Conservation (phyloP, 129 eudicot genomes). For the Sambucus nigra region DNA sequence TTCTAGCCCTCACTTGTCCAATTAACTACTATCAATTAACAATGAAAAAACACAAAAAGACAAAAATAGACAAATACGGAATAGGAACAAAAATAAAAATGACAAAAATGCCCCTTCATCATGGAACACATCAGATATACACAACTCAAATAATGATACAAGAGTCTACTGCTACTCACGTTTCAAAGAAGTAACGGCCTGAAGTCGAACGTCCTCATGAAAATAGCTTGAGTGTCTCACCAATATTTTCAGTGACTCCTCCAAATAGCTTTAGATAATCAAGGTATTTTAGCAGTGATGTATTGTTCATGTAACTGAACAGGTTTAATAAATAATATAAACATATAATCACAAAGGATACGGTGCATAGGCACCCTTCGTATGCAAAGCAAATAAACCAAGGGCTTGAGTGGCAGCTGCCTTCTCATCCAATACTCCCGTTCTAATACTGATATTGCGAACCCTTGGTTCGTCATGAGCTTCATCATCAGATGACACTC, state of each 20-base stretch:
- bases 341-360: constrained; percentile 45
- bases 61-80: too few species aligned
- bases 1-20: too few species aligned
- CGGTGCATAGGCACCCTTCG: constrained; percentile 81
- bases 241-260: constrained; percentile 78
- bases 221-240: constrained; percentile 80
- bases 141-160: neutral
- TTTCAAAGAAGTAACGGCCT: constrained; percentile 75
- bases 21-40: too few species aligned
- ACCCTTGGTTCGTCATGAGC: constrained; percentile 98
- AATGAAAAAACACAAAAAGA: too few species aligned
- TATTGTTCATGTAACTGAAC: constrained; percentile 7
- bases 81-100: neutral
- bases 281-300: constrained; percentile 32
- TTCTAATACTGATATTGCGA: constrained; percentile 88
- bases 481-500: constrained; percentile 98
- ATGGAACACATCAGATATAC: neutral
- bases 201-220: constrained; percentile 98
- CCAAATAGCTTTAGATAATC: constrained; percentile 65
- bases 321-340: neutral
- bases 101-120: neutral
- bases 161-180: constrained; percentile 40
- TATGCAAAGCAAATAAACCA: constrained; percentile 86
- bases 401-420: constrained; percentile 99
- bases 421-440: constrained; percentile 97